Evolutionary conservation across 73 alveolate genomes (phyloP), one percentile per base, ranked within the genome.

Genomic region (Effrenium voratum): DNA sequence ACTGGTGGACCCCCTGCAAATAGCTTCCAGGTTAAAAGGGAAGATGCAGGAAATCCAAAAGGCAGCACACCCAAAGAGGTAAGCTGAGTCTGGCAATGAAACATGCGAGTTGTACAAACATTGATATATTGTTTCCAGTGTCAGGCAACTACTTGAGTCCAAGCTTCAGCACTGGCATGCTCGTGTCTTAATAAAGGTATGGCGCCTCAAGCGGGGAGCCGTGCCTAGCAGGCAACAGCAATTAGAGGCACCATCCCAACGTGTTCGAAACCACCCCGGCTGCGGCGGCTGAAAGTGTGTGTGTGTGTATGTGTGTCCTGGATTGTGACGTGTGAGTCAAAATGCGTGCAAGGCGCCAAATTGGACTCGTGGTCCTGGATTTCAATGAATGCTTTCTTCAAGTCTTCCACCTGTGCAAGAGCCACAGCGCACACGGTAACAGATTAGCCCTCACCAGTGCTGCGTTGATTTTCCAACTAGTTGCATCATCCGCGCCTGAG

Each of bases 321-420:
- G 10, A 52, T 19, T 52, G 24, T 19, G 68, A 19, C 68, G 15
- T 55, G 32, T 55, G 68, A 55, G 68, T 55, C 24, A 0, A 28
- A 55, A 19, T 19, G 15, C 68, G 10, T n/a, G 34, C 73, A 59
- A n/a, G 5, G 75, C 75, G 6, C 76, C 50, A 60, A 52, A 22
- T 70, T 68, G 76, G 97, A 68, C 41, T 90, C 97, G 2, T 38
- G 43, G 44, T 70, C 88, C 44, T 68, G 88, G 44, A 90, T 90
- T 26, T 90, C 97, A 32, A 44, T 76, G 87, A 90, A 90, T 50
- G 83, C 97, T 57, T 55, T 38, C 30, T 87, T 86, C 52, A 90
- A 57, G 45, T 90, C 97, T 12, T 75, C 52, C 49, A 90, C 73
- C 55, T 90, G 73, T 6, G 57, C 57, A 52, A 52, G 19, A 19